Evolutionary conservation across 2,329 filamentous ascomycete genomes (phyloP).

Genomic region (Boeremia lycopersici): DNA sequence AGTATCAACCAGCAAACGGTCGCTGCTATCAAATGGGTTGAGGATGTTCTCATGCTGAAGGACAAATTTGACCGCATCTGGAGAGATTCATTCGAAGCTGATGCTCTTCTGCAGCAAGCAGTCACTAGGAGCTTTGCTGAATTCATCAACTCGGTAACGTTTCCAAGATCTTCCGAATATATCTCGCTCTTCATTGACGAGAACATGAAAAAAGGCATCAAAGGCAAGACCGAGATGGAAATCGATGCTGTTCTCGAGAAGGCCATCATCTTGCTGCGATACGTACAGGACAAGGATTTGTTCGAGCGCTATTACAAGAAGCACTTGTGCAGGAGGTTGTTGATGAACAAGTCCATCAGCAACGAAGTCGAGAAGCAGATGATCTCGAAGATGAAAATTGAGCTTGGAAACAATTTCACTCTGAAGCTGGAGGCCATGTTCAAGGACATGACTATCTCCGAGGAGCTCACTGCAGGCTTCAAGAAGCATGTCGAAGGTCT

Average conservation of each 20-base stretch:
- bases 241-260: conserved; percentile 85
- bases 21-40: conserved; percentile 92
- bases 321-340: conserved; percentile 83
- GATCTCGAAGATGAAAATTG: conserved; percentile 95
- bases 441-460: conserved; percentile 88
- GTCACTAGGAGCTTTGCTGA: conserved; percentile 87
- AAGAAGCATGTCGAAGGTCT: conserved; percentile 69
- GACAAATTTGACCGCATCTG: conserved; percentile 87
- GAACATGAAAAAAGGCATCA: conserved; percentile 90
- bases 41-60: conserved; percentile 84
- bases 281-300: conserved; percentile 88
- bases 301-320: conserved; percentile 99
- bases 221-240: conserved; percentile 88
- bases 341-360: conserved; percentile 88
- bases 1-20: conserved; percentile 77
- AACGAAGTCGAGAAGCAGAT: conserved; percentile 94
- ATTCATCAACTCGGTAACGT: conserved; percentile 81
- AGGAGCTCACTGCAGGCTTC: conserved; percentile 80
- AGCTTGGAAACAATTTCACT: conserved; percentile 93
- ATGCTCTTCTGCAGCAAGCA: conserved; percentile 78
- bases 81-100: conserved; percentile 72
- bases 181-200: conserved; percentile 97
- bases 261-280: conserved; percentile 84
- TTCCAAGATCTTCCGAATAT: conserved; percentile 83
- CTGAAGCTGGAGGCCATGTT: conserved; percentile 96